These are phyloP conservation scores for Fusarium burgessii DNA, from an alignment of 2,329 filamentous ascomycete species.

Conservation along the genomic window DNA sequence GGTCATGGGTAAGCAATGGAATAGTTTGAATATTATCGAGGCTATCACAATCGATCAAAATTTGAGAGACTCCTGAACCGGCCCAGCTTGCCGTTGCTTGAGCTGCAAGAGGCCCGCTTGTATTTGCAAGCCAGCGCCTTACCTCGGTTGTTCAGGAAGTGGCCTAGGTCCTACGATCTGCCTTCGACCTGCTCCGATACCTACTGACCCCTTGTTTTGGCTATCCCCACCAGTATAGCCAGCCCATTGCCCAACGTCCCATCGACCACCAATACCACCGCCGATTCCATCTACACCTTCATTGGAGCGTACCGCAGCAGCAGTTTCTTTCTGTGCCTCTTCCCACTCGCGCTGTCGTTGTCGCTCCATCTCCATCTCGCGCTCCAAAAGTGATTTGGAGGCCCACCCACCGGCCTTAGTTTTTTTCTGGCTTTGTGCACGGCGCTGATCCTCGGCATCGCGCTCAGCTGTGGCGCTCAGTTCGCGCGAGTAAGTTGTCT, in stretches of 20 bases:
- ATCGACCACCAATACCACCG: constrained; percentile 74
- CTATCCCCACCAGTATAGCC: constrained; percentile 81
- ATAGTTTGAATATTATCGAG: background rate
- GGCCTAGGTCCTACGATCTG: constrained; percentile 85
- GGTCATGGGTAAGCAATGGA: background rate
- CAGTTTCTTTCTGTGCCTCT: constrained; percentile 74
- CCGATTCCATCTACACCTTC: constrained; percentile 72
- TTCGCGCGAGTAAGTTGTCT: constrained; percentile 66
- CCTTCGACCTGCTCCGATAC: constrained; percentile 76
- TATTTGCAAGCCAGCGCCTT: constrained; percentile 12
- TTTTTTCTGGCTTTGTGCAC: constrained; percentile 67
- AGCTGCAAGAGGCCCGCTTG: constrained; percentile 1
- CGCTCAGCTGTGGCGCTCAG: constrained; percentile 70
- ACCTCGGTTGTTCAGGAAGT: constrained; percentile 60
- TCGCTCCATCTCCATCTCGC: constrained; percentile 84
- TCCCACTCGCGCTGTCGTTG: constrained; percentile 86
- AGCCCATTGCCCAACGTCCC: constrained; percentile 82
- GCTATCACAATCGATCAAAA: background rate
- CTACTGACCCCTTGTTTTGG: constrained; percentile 74
- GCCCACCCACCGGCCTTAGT: constrained; percentile 74
- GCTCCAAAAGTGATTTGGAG: constrained; percentile 77
- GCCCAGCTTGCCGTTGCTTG: background rate
- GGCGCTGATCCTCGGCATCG: constrained; percentile 71
- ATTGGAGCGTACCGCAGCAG: constrained; percentile 63
- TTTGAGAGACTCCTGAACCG: background rate